phyloP scores from a whole-genome alignment of 805 yeast genomes.

The Candida maltosa region DNA sequence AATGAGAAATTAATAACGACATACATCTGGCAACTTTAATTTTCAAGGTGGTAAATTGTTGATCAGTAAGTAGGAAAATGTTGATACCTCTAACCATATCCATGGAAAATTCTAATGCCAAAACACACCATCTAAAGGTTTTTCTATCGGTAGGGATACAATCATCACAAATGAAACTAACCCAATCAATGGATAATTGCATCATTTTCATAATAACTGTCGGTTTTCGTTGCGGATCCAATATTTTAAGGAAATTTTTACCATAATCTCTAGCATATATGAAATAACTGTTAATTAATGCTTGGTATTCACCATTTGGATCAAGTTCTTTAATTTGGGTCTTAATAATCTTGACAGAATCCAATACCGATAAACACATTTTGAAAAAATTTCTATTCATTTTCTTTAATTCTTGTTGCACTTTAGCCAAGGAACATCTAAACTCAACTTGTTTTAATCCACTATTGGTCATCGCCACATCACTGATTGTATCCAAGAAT shows the following conservation, averaged over 20 bases:
- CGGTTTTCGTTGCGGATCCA: conserved; percentile 65
- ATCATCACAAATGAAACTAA: conserved; percentile 87
- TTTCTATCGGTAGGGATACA: conserved; percentile 88
- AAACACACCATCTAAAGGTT: conserved; percentile 94
- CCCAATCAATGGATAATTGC: conserved; percentile 83
- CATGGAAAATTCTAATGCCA: conserved; percentile 95
- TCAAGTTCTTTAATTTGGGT: conserved; percentile 52
- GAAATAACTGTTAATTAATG: conserved; percentile 69
- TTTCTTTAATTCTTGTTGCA: conserved; percentile 68
- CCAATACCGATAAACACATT: conserved; percentile 63
- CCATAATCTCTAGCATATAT: conserved; percentile 81
- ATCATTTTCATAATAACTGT: conserved; percentile 69
- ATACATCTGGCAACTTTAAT: conserved; percentile 90
- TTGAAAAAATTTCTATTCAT: conserved; percentile 66
- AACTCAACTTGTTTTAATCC: conserved; percentile 48
- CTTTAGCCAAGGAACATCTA: conserved; percentile 66
- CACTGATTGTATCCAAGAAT: conserved; percentile 57
- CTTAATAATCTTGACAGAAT: conserved; percentile 50
- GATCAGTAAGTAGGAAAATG: conserved; percentile 74
- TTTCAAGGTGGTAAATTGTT: conserved; percentile 68
- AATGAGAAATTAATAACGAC: conserved; percentile 89
- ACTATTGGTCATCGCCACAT: conserved; percentile 41
- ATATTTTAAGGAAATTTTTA: conserved; percentile 60
- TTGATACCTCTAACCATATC: conserved; percentile 88
- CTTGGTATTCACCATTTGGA: conserved; percentile 61